Base-by-base conservation (phyloP, 805 yeast genomes). In the Jamesozyma spencerorum region DNA sequence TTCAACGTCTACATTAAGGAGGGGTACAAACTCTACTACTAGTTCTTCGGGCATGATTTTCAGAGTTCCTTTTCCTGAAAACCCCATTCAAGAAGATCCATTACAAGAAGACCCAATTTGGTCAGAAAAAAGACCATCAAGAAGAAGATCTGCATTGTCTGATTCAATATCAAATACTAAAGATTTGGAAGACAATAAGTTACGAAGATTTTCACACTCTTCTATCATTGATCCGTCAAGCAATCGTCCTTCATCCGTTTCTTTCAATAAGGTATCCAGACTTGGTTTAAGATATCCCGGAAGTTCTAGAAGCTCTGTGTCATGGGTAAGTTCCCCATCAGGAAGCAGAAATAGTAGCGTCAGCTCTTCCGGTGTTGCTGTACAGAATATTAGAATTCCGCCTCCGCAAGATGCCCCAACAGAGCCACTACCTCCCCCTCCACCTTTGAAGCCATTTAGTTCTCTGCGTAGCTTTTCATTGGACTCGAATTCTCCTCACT, bases 21-120 rank as follows among this genome's bases (percentile, higher is more conserved):
- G 38, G 3, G 30, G 22, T 22, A 41, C 45, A 5, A 46, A 47
- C 2, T 51, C 58, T 5, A 49, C 54, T 10, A 58, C 64, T 5
- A 57, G 61, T 34, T 56, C 62, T 0, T 50, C 56, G 4, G 66
- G 66, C 14, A 55, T 62, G 62, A 53, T 60, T 22, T 82, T 82
- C 55, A 68, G 92, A 52, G 65, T 77, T 13, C 90, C 90, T 0
- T 82, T 81, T 54, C 85, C 79, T 53, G 84, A 79, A 24, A 39
- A 32, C 14, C 18, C 28, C n/a, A n/a, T 28, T 28, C 15, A 11
- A 12, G 15, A 28, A 7, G 18, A 14, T 14, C 14, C 26, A 7
- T 22, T 22, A 22, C 26, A 5, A n/a, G 14, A 3, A 7, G 37
- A 18, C 15, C 27, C 27, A 13, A 31, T 18, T 22, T 14, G 17